Percentiles rank a stretch among this genome's conserved stretches.
phyloP scores from a whole-genome alignment of 228 moss, liverwort and hornwort species.

The Sphagnum magellanicum region DNA sequence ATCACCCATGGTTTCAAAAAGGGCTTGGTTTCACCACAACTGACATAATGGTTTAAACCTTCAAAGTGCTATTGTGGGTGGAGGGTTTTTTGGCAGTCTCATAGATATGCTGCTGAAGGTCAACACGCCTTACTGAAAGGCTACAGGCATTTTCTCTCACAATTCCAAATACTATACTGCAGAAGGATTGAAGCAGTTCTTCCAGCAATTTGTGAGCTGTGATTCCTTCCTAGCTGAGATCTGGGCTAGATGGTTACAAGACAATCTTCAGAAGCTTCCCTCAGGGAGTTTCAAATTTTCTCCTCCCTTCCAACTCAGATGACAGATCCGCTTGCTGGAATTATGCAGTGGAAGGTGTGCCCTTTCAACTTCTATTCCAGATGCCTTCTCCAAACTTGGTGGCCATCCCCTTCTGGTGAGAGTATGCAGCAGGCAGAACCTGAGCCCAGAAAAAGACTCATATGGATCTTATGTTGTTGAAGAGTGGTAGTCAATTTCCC shows the following conservation, averaged over 20 bases:
- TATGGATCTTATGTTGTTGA: too few relatives aligned
- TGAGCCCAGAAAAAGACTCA: too few relatives aligned
- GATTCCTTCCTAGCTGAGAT: constrained; percentile 65
- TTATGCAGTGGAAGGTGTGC: constrained; percentile 84
- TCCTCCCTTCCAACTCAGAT: constrained; percentile 65
- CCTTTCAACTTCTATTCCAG: constrained; percentile 86
- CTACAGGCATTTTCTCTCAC: background rate
- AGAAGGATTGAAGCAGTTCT: constrained; percentile 71
- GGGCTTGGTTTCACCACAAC: too few relatives aligned
- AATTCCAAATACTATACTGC: constrained; percentile 5
- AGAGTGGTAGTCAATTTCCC: too few relatives aligned
- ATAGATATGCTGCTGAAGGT: too few relatives aligned
- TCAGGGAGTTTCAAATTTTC: constrained; percentile 49
- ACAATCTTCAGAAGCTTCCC: constrained; percentile 55
- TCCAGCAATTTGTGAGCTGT: constrained; percentile 65
- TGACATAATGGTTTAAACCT: too few relatives aligned
- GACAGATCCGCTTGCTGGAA: constrained; percentile 73
- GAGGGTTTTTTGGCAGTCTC: too few relatives aligned
- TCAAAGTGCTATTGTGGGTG: too few relatives aligned
- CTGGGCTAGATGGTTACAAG: constrained; percentile 66
- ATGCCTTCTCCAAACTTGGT: constrained; percentile 61
- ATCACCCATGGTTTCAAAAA: too few relatives aligned
- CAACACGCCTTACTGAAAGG: too few relatives aligned
- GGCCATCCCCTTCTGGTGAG: constrained; percentile 34
- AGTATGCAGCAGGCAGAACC: background rate